These are phyloP conservation scores for Fennellomyces sp. DNA, from an alignment of 371 early-diverging fungal species.

Conservation along the genomic window DNA sequence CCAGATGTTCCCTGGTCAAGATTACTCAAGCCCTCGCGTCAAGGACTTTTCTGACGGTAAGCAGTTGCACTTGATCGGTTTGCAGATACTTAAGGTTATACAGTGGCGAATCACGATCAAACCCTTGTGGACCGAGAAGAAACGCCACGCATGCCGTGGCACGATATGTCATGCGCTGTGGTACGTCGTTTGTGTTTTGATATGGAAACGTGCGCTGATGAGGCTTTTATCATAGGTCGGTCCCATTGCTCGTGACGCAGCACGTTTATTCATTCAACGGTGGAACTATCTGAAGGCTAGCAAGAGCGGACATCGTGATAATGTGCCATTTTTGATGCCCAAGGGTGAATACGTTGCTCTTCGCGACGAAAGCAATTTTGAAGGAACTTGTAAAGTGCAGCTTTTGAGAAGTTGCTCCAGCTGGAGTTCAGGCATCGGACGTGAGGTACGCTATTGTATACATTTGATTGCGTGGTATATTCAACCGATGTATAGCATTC, in stretches of 20 bases:
- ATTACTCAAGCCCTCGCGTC: conserved; percentile 92
- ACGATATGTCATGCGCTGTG: conserved; percentile 84
- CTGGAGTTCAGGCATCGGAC: conserved; percentile 72
- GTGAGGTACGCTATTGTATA: conserved; percentile 37
- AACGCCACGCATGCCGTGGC: conserved; percentile 94
- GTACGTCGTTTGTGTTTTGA: conserved; percentile 27
- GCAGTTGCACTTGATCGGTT: not conserved
- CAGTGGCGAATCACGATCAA: conserved; percentile 56
- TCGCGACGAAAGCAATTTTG: conserved; percentile 68
- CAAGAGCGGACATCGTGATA: conserved; percentile 65
- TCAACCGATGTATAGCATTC: conserved; percentile 53
- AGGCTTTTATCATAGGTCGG: conserved; percentile 67
- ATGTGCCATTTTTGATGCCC: conserved; percentile 77
- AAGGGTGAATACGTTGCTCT: conserved; percentile 80
- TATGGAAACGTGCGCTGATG: no score
- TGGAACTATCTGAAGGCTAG: conserved; percentile 87
- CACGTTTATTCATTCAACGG: conserved; percentile 89
- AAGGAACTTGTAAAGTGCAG: conserved; percentile 73
- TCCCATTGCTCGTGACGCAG: conserved; percentile 80
- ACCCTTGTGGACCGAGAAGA: conserved; percentile 60
- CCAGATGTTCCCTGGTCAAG: conserved; percentile 81
- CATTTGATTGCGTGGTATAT: not conserved
- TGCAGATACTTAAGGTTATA: not conserved
- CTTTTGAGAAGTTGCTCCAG: conserved; percentile 65
- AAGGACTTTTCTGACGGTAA: conserved; percentile 84